Evolutionary conservation across 129 eudicot genomes (phyloP).

Genomic region (Silybum marianum): DNA sequence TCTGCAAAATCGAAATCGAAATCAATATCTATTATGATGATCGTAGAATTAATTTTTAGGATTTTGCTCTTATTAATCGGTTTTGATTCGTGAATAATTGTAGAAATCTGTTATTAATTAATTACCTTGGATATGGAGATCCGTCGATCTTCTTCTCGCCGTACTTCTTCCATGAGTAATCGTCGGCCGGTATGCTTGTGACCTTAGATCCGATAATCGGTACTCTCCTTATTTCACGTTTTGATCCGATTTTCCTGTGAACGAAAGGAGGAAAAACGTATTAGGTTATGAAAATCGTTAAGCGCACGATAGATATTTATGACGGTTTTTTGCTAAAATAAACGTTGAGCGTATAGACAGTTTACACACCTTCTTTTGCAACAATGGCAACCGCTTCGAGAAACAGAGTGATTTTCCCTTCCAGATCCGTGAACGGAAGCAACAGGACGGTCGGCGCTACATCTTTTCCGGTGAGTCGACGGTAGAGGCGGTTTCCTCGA

Average conservation of each 20-base stretch:
- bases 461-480: constrained; percentile 51
- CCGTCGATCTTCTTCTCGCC: constrained; percentile 80
- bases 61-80: background rate
- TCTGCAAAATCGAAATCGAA: constrained; percentile 38
- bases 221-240: constrained; percentile 43
- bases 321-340: constrained; percentile 2
- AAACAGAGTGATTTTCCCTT: constrained; percentile 8
- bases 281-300: background rate
- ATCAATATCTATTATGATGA: background rate
- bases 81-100: background rate
- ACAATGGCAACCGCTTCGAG: constrained; percentile 45
- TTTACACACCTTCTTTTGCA: constrained; percentile 59
- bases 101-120: background rate
- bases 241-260: constrained; percentile 53
- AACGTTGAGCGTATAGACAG: background rate
- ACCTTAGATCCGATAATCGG: constrained; percentile 65
- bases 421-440: constrained; percentile 26
- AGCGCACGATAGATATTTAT: constrained; percentile 16
- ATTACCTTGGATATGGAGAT: constrained; percentile 66
- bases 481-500: constrained; percentile 68
- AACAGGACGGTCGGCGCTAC: constrained; percentile 41
- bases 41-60: background rate
- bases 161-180: constrained; percentile 84
- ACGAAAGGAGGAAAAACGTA: background rate
- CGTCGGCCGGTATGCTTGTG: constrained; percentile 76